A percentile compares a stretch with the other conserved stretches of the same genome.
phyloP scores from a whole-genome alignment of 305 asterid genomes.

The Solanum hybrid region DNA sequence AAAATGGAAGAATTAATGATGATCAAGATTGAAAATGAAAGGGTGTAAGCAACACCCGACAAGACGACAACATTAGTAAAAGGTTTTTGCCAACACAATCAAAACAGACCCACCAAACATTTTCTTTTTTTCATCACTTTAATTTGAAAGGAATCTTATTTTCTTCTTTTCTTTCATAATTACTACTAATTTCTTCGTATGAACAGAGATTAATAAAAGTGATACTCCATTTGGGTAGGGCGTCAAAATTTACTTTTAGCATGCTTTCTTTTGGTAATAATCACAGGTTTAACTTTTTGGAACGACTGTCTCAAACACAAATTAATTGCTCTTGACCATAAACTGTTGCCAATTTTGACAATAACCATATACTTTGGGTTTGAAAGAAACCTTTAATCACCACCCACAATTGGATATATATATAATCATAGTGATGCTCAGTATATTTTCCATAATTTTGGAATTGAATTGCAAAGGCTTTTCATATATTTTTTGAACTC shows the following conservation, averaged over 20 bases:
- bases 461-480: not conserved
- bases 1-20: conserved; percentile 37
- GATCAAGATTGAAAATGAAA: conserved; percentile 48
- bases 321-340: conserved; percentile 7
- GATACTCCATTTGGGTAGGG: conserved; percentile 5
- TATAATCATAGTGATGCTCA: not conserved
- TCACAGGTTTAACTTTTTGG: conserved; percentile 1
- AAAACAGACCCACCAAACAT: conserved; percentile 48
- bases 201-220: conserved; percentile 1
- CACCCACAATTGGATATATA: not conserved
- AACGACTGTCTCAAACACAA: not conserved
- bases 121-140: conserved; percentile 31
- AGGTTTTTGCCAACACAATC: conserved; percentile 41
- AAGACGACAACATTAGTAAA: conserved; percentile 48
- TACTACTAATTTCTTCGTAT: conserved; percentile 16
- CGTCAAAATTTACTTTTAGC: conserved; percentile 9
- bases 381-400: not conserved
- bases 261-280: conserved; percentile 13
- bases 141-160: conserved; percentile 22
- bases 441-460: not conserved
- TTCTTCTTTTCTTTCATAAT: conserved; percentile 31
- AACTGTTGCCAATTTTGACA: conserved; percentile 1
- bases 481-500: not conserved
- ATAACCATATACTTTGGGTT: not conserved
- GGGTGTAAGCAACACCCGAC: conserved; percentile 46